Conservation (phyloP, 2,329 filamentous ascomycete species). For the Mycosphaerella sp. region DNA sequence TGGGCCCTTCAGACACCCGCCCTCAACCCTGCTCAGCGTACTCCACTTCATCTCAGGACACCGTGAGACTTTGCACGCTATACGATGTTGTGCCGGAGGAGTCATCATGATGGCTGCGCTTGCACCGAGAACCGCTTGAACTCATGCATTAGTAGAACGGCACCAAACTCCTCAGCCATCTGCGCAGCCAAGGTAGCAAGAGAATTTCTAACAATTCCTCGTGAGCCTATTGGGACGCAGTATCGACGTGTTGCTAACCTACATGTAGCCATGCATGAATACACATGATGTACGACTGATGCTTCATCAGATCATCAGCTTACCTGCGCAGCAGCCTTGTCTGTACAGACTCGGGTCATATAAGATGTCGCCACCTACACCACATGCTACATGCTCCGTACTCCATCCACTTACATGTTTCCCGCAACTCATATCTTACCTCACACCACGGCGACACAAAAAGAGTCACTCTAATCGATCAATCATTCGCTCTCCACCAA, state of each 20-base stretch:
- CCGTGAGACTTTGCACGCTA: background rate
- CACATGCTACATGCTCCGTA: background rate
- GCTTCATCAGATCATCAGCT: slow-evolving; percentile 5
- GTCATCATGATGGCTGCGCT: slow-evolving; percentile 5
- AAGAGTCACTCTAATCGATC: background rate
- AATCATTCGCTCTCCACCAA: slow-evolving; percentile 2
- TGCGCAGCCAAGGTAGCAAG: background rate
- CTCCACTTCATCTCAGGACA: background rate
- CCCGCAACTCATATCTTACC: background rate
- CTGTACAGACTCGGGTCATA: background rate
- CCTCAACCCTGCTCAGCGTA: background rate
- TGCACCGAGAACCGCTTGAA: background rate
- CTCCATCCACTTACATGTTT: background rate
- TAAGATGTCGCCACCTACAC: slow-evolving; percentile 6
- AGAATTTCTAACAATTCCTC: background rate
- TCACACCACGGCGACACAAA: background rate
- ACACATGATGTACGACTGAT: slow-evolving; percentile 10
- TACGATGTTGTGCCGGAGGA: slow-evolving; percentile 9
- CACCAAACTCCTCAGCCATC: slow-evolving; percentile 2
- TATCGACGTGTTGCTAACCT: slow-evolving; percentile 3
- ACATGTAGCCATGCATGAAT: slow-evolving; percentile 4
- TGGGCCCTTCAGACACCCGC: background rate
- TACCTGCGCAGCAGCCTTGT: slow-evolving; percentile 5
- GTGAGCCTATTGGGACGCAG: slow-evolving; percentile 7
- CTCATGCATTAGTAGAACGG: slow-evolving; percentile 11